A percentile compares a stretch with the other conserved stretches of the same genome.
Evolutionary conservation across 2,329 filamentous ascomycete species (phyloP).

Genomic region (Triangularia setosa): DNA sequence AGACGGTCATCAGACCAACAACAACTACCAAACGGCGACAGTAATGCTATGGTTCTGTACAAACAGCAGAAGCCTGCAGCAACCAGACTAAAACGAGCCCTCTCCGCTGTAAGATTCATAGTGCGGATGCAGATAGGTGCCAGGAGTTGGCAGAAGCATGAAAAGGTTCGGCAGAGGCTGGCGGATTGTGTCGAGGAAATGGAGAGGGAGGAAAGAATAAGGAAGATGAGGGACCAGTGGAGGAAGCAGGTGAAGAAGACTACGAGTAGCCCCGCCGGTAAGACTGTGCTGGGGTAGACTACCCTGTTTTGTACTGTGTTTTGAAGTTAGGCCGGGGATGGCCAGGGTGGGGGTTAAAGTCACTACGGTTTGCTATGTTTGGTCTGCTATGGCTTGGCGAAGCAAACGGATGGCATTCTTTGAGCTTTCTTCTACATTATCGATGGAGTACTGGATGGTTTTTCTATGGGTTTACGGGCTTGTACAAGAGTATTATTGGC

Average conservation of each 20-base stretch:
- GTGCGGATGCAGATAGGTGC: conserved; percentile 49
- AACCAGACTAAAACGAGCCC: conserved; percentile 41
- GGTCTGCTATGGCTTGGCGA: not conserved
- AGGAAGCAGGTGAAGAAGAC: conserved; percentile 19
- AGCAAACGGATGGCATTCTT: not conserved
- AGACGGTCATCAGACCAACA: conserved; percentile 10
- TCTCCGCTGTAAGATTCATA: conserved; percentile 49
- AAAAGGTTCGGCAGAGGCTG: conserved; percentile 46
- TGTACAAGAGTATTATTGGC: not conserved
- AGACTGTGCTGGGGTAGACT: not conserved
- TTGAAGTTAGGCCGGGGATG: not conserved
- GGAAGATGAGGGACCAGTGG: conserved; percentile 38
- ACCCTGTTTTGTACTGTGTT: not conserved
- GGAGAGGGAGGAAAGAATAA: conserved; percentile 42
- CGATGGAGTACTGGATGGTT: not conserved
- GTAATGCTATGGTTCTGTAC: not conserved
- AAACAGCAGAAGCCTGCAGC: conserved; percentile 10
- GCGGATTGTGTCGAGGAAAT: conserved; percentile 46
- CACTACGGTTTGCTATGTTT: not conserved
- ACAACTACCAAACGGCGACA: not conserved
- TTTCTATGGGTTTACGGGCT: not conserved
- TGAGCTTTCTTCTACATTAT: not conserved
- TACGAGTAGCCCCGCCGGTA: not conserved
- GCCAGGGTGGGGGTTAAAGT: not conserved
- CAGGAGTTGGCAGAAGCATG: conserved; percentile 48